Conservation (phyloP, 768 basidiomycete genomes). For the Macrolepiota dolichaula region DNA sequence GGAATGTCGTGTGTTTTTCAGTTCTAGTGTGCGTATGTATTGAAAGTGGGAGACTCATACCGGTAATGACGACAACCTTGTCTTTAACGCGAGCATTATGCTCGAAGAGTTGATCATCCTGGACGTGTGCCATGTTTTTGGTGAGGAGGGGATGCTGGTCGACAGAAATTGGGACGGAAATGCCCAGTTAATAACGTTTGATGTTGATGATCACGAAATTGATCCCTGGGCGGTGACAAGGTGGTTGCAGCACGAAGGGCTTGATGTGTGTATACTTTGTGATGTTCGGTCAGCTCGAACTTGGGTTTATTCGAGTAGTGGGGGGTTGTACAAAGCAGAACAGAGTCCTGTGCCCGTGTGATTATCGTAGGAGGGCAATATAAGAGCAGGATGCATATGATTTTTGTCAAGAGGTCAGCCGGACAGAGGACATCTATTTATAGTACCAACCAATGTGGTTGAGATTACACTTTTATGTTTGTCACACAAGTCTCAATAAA, state of each 20-base stretch:
- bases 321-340: too few species aligned
- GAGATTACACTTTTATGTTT: too few species aligned
- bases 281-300: too few species aligned
- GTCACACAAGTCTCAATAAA: too few species aligned
- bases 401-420: too few species aligned
- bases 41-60: conserved; percentile 21
- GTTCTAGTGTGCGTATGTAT: neutral
- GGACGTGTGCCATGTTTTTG: conserved; percentile 38
- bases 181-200: neutral
- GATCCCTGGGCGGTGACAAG: neutral
- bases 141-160: neutral
- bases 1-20: neutral
- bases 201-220: neutral
- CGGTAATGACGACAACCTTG: conserved; percentile 52
- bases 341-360: too few species aligned
- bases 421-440: too few species aligned
- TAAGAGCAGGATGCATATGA: too few species aligned
- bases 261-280: too few species aligned
- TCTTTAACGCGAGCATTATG: conserved; percentile 37
- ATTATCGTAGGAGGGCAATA: too few species aligned
- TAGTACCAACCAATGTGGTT: too few species aligned
- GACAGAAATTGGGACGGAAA: neutral
- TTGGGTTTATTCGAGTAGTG: too few species aligned
- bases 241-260: neutral
- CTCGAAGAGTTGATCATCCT: conserved; percentile 43